These are phyloP conservation scores for Kwoniella heveanensis DNA, from an alignment of 768 basidiomycete species.

Conservation along the genomic window DNA sequence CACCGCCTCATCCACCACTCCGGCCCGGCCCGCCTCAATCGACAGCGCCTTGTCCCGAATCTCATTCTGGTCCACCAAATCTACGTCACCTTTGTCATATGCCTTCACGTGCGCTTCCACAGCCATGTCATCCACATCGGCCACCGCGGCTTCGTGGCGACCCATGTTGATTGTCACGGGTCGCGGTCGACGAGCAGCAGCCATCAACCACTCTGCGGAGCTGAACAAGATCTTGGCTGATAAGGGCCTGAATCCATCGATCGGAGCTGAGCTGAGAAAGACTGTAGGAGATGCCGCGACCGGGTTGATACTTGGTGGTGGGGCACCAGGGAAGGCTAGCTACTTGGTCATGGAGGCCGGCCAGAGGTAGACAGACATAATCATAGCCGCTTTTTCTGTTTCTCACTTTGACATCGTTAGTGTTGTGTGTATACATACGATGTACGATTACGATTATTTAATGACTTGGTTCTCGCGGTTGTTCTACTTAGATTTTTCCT, in stretches of 20 bases:
- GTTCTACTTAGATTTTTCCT: no score
- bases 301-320: slow-evolving; percentile 67
- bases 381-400: no score
- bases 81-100: slow-evolving; percentile 52
- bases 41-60: slow-evolving; percentile 65
- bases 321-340: slow-evolving; percentile 42
- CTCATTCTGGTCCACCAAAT: slow-evolving; percentile 61
- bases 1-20: slow-evolving; percentile 53
- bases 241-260: slow-evolving; percentile 58
- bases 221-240: slow-evolving; percentile 66
- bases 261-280: slow-evolving; percentile 70
- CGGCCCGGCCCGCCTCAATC: slow-evolving; percentile 26
- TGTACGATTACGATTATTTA: no score
- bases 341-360: slow-evolving; percentile 57
- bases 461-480: no score
- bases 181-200: slow-evolving; percentile 64
- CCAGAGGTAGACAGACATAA: slow-evolving; percentile 9
- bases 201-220: slow-evolving; percentile 66
- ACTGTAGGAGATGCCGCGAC: slow-evolving; percentile 84
- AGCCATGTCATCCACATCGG: slow-evolving; percentile 56
- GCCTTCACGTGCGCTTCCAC: slow-evolving; percentile 65
- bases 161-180: slow-evolving; percentile 70
- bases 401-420: no score
- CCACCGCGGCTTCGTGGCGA: slow-evolving; percentile 47
- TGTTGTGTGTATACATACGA: no score